These are phyloP conservation scores for Ulvella scutata DNA, from an alignment of 139 green algal species.

Conservation along the genomic window DNA sequence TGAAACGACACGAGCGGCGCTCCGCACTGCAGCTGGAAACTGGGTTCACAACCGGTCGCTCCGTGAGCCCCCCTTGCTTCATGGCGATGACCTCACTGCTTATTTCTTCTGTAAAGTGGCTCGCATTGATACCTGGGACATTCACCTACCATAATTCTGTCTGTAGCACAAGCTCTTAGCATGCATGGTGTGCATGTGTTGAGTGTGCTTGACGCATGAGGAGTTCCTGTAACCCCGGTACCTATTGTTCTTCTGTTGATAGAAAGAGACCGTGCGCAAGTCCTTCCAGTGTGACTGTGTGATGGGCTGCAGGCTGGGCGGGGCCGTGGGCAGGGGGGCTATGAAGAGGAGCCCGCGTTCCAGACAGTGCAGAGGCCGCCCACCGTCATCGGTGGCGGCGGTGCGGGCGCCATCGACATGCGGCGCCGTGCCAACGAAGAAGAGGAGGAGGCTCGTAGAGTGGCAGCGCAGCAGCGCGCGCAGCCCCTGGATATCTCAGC, in stretches of 20 bases:
- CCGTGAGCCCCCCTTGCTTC: background rate
- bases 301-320: background rate
- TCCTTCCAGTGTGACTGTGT: too few species aligned
- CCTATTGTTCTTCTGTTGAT: too few species aligned
- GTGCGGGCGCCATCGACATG: background rate
- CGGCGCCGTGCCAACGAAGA: background rate
- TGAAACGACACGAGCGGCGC: slow-evolving; percentile 47
- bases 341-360: background rate
- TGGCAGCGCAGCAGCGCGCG: background rate
- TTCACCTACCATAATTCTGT: too few species aligned
- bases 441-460: background rate
- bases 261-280: too few species aligned
- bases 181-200: too few species aligned
- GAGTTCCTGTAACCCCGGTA: too few species aligned
- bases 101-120: too few species aligned
- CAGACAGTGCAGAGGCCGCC: background rate
- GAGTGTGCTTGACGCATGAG: too few species aligned
- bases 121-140: too few species aligned
- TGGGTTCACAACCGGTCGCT: background rate
- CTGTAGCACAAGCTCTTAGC: too few species aligned
- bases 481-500: background rate
- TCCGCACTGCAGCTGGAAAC: slow-evolving; percentile 36
- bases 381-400: background rate
- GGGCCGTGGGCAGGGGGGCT: background rate
- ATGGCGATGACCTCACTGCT: too few species aligned